These are phyloP conservation scores for Malania oleifera DNA, from an alignment of 164 flowering plant genomes.

Conservation along the genomic window DNA sequence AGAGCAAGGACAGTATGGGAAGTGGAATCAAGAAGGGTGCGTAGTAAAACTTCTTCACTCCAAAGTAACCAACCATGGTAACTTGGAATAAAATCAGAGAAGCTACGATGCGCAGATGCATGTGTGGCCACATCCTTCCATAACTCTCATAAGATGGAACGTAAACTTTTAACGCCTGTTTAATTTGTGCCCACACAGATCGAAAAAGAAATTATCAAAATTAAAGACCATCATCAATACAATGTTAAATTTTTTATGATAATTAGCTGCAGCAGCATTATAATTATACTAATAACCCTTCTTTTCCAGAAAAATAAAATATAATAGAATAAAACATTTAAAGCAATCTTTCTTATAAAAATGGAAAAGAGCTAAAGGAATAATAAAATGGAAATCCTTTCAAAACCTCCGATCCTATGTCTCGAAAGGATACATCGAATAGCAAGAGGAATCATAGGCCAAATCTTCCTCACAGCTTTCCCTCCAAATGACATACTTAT, in stretches of 20 bases:
- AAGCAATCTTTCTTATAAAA: no score
- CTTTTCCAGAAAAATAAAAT: not conserved
- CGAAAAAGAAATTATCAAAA: not conserved
- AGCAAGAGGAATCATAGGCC: no score
- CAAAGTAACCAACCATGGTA: conserved; percentile 75
- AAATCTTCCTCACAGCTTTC: no score
- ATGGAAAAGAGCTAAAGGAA: no score
- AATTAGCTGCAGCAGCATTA: not conserved
- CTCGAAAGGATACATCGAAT: no score
- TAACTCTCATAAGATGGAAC: conserved; percentile 88
- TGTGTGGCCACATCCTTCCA: conserved; percentile 97
- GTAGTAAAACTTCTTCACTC: conserved; percentile 40
- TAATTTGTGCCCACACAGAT: not conserved
- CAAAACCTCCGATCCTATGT: no score
- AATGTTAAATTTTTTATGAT: not conserved
- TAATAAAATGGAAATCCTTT: no score
- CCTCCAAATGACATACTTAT: no score
- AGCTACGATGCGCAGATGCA: conserved; percentile 59
- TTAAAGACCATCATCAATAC: not conserved
- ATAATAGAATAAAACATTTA: no score
- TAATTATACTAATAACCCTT: not conserved
- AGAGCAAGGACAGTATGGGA: conserved; percentile 47
- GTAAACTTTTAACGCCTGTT: conserved; percentile 84
- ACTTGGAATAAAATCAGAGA: conserved; percentile 65
- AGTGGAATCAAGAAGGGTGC: conserved; percentile 55